These are phyloP conservation scores for Chernovozyma sophiae-reginae DNA, from an alignment of 1,139 yeast genomes.

Conservation along the genomic window DNA sequence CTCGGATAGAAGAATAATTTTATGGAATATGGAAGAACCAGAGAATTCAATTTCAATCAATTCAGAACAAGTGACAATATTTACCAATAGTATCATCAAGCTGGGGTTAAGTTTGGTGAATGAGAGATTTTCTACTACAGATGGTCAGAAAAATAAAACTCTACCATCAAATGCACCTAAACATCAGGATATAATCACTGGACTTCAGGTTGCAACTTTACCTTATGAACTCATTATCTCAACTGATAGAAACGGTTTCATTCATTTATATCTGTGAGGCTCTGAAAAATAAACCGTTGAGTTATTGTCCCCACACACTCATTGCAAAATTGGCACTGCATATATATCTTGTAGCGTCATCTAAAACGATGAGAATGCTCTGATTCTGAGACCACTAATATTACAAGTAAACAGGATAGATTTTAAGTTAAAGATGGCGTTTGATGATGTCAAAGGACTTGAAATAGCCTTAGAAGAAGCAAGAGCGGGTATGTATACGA, in stretches of 20 bases:
- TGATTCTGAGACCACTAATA: too few relatives aligned
- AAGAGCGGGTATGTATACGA: conserved; percentile 45
- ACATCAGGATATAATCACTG: conserved; percentile 51
- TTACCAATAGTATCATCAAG: conserved; percentile 12
- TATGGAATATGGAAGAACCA: conserved; percentile 29
- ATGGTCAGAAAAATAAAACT: not conserved
- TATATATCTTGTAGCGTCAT: too few relatives aligned
- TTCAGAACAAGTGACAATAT: conserved; percentile 2
- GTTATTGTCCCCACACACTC: too few relatives aligned
- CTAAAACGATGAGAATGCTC: too few relatives aligned
- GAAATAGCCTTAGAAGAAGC: conserved; percentile 74
- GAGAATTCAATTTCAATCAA: conserved; percentile 23
- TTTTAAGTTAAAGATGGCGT: conserved; percentile 47
- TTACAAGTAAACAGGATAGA: too few relatives aligned
- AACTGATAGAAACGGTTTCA: conserved; percentile 59
- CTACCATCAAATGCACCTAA: conserved; percentile 9
- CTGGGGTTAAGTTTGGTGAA: conserved; percentile 11
- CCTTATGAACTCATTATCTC: conserved; percentile 64
- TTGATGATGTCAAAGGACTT: conserved; percentile 64
- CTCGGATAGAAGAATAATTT: conserved; percentile 22
- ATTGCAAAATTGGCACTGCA: too few relatives aligned
- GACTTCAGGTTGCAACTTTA: conserved; percentile 36
- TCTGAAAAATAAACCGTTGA: too few relatives aligned
- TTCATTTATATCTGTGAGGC: conserved; percentile 54
- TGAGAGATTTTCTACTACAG: conserved; percentile 8